Evolutionary conservation across 768 basidiomycete genomes (phyloP).

Genomic region (Dentipellis sp.): DNA sequence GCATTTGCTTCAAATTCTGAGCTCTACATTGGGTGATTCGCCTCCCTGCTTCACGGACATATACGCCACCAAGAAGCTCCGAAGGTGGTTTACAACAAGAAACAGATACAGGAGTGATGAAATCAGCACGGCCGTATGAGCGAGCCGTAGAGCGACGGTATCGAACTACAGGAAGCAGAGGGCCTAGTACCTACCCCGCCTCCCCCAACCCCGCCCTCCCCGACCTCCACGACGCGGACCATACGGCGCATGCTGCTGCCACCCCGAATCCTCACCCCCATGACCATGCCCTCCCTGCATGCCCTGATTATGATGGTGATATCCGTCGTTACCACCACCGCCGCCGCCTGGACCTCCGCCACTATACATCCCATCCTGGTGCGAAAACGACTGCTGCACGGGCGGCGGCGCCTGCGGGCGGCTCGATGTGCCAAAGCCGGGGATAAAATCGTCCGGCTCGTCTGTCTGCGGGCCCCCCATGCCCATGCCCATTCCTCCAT

Average conservation of each 20-base stretch:
- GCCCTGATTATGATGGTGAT: neutral
- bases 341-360: neutral
- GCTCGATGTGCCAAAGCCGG: conserved; percentile 42
- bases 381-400: conserved; percentile 45
- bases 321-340: neutral
- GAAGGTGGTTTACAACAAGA: no score
- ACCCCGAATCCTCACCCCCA: neutral
- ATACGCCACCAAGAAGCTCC: no score
- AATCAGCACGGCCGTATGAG: no score
- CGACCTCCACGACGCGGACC: neutral
- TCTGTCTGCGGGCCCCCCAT: conserved; percentile 32
- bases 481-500: conserved; percentile 4
- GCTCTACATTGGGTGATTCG: no score
- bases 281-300: neutral
- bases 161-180: no score
- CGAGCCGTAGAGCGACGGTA: no score
- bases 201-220: neutral
- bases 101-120: no score
- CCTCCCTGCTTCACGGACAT: no score
- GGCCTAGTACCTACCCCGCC: neutral
- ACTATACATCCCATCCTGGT: conserved; percentile 7
- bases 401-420: conserved; percentile 30
- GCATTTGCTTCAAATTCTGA: no score
- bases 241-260: neutral
- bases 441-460: conserved; percentile 51